These are phyloP conservation scores for Mallotus nudiflorus DNA, from an alignment of 345 rosid species.

Conservation along the genomic window DNA sequence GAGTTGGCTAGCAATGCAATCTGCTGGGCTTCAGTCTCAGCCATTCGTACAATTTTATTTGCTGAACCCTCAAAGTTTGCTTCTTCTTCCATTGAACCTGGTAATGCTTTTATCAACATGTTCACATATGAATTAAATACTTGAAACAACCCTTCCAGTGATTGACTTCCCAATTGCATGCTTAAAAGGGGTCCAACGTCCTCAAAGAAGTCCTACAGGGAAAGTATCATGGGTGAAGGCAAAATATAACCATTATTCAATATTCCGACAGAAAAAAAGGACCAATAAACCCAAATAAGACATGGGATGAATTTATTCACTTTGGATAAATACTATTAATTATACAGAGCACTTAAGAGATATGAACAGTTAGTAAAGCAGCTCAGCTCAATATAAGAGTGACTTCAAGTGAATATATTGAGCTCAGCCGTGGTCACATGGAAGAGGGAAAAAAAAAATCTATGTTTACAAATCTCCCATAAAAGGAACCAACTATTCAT, in stretches of 20 bases:
- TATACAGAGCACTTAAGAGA: neutral
- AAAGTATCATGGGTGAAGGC: constrained; percentile 14
- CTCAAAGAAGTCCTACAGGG: constrained; percentile 88
- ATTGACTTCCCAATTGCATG: constrained; percentile 96
- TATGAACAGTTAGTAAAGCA: neutral
- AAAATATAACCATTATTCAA: constrained; percentile 4
- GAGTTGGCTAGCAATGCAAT: constrained; percentile 98
- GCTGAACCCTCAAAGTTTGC: constrained; percentile 70
- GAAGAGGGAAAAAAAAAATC: neutral
- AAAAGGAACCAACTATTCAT: neutral
- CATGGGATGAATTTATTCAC: neutral
- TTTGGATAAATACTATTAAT: neutral
- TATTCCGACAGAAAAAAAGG: neutral
- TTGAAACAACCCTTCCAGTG: constrained; percentile 88
- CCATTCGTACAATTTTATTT: constrained; percentile 85
- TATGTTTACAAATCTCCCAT: neutral
- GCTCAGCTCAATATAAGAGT: neutral
- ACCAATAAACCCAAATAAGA: constrained; percentile 1
- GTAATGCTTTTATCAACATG: constrained; percentile 89
- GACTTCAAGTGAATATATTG: neutral
- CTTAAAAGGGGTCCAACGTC: constrained; percentile 96
- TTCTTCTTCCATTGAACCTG: constrained; percentile 96
- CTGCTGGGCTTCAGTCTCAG: constrained; percentile 94
- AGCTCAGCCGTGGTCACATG: too few species aligned
- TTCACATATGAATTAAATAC: constrained; percentile 87